A percentile compares a stretch with the other conserved stretches of the same genome.
phyloP scores from a whole-genome alignment of 306 rosid genomes.

The Alnus glutinosa region DNA sequence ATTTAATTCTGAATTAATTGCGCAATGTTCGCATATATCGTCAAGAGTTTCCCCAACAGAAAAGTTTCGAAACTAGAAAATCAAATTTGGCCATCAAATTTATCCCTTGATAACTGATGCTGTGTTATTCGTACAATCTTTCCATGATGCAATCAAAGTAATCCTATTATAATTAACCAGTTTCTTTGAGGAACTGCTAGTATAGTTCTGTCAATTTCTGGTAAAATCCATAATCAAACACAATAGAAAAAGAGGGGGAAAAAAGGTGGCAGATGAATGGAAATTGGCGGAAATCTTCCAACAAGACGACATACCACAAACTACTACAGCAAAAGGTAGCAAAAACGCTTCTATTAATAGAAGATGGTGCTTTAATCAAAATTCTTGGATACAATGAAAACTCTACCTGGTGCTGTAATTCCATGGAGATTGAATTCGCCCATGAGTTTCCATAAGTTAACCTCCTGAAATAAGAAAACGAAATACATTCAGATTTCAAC shows the following conservation, averaged over 20 bases:
- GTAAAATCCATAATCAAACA: neutral
- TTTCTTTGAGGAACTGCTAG: too few relatives aligned
- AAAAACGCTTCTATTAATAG: neutral
- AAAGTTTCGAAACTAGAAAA: too few relatives aligned
- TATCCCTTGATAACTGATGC: too few relatives aligned
- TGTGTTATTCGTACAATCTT: too few relatives aligned
- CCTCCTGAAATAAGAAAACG: conserved; percentile 54
- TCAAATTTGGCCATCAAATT: too few relatives aligned
- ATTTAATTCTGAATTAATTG: too few relatives aligned
- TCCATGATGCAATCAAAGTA: too few relatives aligned
- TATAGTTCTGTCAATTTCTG: too few relatives aligned
- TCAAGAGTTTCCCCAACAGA: too few relatives aligned
- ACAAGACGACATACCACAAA: neutral
- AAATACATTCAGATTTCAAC: conserved; percentile 25
- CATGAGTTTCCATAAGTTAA: conserved; percentile 93
- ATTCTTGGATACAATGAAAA: conserved; percentile 3
- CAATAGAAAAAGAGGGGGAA: neutral
- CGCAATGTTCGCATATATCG: too few relatives aligned
- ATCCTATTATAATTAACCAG: too few relatives aligned
- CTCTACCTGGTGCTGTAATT: conserved; percentile 86
- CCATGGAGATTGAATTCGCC: conserved; percentile 94
- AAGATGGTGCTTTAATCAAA: neutral
- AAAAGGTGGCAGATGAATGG: neutral
- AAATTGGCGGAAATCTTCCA: neutral
- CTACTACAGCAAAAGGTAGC: neutral